phyloP scores from a whole-genome alignment of 495 filamentous ascomycete genomes.

The Cetradonia linearis region DNA sequence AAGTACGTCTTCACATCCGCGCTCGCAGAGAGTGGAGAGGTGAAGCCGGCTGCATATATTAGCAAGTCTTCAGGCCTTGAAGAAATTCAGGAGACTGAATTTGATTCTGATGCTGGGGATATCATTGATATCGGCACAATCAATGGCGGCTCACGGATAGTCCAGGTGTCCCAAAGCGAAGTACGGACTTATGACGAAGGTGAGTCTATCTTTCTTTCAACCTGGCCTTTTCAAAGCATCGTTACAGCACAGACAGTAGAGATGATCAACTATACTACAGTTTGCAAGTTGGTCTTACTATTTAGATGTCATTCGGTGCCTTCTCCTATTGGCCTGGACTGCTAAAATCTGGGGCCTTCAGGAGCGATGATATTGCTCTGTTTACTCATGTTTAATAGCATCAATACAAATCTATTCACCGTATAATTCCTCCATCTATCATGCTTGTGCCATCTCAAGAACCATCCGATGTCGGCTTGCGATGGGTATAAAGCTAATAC shows the following conservation, averaged over 20 bases:
- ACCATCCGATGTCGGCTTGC: background rate
- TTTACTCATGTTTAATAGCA: constrained; percentile 26
- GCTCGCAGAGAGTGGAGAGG: constrained; percentile 42
- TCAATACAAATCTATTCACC: constrained; percentile 24
- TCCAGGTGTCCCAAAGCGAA: constrained; percentile 76
- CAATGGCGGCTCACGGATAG: constrained; percentile 60
- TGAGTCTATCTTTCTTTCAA: constrained; percentile 36
- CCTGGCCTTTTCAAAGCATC: background rate
- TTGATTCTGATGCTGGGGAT: constrained; percentile 74
- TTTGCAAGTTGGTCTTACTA: background rate
- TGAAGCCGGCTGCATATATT: constrained; percentile 45
- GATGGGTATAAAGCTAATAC: constrained; percentile 16
- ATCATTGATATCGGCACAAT: constrained; percentile 76
- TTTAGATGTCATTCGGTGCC: background rate
- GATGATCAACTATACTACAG: background rate
- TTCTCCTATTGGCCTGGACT: background rate
- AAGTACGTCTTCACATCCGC: constrained; percentile 62
- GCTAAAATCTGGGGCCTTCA: background rate
- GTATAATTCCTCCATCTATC: constrained; percentile 13
- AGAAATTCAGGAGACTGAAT: constrained; percentile 62
- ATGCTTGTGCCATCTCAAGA: constrained; percentile 14
- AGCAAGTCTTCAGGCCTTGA: constrained; percentile 54
- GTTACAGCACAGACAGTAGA: background rate
- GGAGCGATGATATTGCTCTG: background rate
- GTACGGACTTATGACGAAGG: constrained; percentile 80